Evolutionary conservation across 2,329 filamentous ascomycete genomes (phyloP).

Genomic region (Microthyrium microscopicum): DNA sequence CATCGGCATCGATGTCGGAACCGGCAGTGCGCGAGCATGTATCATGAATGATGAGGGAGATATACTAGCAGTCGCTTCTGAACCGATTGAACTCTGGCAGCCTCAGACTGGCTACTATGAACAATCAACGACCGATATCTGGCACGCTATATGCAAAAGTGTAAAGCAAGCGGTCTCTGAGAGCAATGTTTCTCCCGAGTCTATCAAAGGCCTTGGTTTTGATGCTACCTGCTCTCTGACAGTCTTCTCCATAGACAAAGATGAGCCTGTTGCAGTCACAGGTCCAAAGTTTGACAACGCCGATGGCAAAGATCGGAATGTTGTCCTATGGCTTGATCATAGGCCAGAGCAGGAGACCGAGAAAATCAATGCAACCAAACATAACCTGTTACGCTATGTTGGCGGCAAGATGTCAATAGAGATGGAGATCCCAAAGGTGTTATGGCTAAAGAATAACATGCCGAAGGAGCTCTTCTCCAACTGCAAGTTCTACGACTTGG

Average conservation of each 20-base stretch:
- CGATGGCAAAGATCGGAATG: conserved; percentile 72
- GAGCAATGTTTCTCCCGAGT: conserved; percentile 57
- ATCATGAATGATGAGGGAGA: conserved; percentile 86
- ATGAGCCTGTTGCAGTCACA: conserved; percentile 82
- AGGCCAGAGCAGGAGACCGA: conserved; percentile 79
- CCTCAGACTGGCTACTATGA: conserved; percentile 46
- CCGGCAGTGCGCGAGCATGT: conserved; percentile 85
- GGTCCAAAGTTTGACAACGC: conserved; percentile 66
- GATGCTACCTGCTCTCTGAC: conserved; percentile 96
- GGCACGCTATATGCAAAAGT: conserved; percentile 81
- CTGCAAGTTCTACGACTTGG: conserved; percentile 94
- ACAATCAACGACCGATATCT: conserved; percentile 96
- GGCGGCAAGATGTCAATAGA: conserved; percentile 97
- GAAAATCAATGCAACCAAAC: conserved; percentile 80
- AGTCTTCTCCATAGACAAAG: conserved; percentile 76
- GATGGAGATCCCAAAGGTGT: conserved; percentile 97
- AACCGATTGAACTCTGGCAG: conserved; percentile 37
- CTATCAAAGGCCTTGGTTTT: conserved; percentile 83
- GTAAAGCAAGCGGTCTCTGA: conserved; percentile 70
- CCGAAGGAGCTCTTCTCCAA: conserved; percentile 72
- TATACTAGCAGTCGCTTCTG: conserved; percentile 47
- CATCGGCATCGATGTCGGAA: conserved; percentile 91
- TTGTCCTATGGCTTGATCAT: conserved; percentile 96
- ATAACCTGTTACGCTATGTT: conserved; percentile 89
- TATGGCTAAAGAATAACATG: conserved; percentile 99